Percentiles rank a stretch among this genome's conserved stretches.
These are phyloP conservation scores for Amesomyces nigricolor DNA, from an alignment of 2,329 filamentous ascomycete genomes.

Conservation along the genomic window DNA sequence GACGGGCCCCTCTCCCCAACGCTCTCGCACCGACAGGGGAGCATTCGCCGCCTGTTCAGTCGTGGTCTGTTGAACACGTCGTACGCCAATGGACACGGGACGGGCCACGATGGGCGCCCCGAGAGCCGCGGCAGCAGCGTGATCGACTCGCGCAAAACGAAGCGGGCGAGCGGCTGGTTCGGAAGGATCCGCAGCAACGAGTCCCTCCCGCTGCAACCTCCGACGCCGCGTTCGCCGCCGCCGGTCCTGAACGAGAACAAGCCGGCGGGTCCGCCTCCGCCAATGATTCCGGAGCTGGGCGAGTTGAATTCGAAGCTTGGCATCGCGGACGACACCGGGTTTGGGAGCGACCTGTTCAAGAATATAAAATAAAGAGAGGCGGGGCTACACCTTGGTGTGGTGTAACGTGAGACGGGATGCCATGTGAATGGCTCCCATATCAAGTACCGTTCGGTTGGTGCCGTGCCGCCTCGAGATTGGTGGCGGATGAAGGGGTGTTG, in stretches of 20 bases:
- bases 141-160: slow-evolving; percentile 48
- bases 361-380: slow-evolving; percentile 45
- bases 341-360: slow-evolving; percentile 53
- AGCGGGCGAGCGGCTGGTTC: slow-evolving; percentile 55
- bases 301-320: slow-evolving; percentile 47
- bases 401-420: neutral
- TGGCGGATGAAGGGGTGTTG: slow-evolving; percentile 9
- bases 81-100: slow-evolving; percentile 45
- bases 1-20: slow-evolving; percentile 49
- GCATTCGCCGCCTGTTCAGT: slow-evolving; percentile 54
- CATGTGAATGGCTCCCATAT: neutral
- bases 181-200: slow-evolving; percentile 43
- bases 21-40: slow-evolving; percentile 47
- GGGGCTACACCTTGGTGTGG: no score
- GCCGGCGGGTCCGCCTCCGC: slow-evolving; percentile 47
- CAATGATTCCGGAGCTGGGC: slow-evolving; percentile 55
- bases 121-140: slow-evolving; percentile 47
- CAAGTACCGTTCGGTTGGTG: no score
- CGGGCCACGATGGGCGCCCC: slow-evolving; percentile 37
- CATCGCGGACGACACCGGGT: slow-evolving; percentile 38
- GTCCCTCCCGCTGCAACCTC: slow-evolving; percentile 34
- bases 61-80: slow-evolving; percentile 49
- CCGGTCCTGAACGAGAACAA: slow-evolving; percentile 30
- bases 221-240: slow-evolving; percentile 25
- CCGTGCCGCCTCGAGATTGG: neutral